These are phyloP conservation scores for Cercospora zeae-maydis DNA, from an alignment of 2,329 filamentous ascomycete species.

Conservation along the genomic window DNA sequence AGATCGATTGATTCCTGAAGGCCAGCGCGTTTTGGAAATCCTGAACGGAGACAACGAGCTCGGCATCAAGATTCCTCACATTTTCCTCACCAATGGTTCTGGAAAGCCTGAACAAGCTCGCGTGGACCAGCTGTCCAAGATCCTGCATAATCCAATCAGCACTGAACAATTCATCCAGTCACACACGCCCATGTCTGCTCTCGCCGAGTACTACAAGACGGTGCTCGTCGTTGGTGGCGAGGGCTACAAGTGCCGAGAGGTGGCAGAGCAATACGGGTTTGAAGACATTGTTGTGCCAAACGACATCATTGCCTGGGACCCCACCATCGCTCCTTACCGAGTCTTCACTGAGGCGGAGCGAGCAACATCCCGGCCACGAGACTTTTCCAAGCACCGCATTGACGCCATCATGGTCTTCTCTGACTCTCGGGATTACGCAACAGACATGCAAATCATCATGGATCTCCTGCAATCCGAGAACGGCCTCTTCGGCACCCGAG, in stretches of 20 bases:
- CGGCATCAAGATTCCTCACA: slow-evolving; percentile 72
- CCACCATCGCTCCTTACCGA: slow-evolving; percentile 65
- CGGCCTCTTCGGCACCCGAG: slow-evolving; percentile 61
- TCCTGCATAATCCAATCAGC: slow-evolving; percentile 61
- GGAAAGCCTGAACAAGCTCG: slow-evolving; percentile 66
- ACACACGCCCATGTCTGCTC: slow-evolving; percentile 72
- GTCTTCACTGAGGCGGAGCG: slow-evolving; percentile 66
- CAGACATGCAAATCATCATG: slow-evolving; percentile 73
- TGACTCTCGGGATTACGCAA: slow-evolving; percentile 69
- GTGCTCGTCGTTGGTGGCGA: slow-evolving; percentile 73
- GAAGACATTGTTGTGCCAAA: slow-evolving; percentile 69
- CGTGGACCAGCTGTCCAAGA: slow-evolving; percentile 63
- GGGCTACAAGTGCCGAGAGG: slow-evolving; percentile 69
- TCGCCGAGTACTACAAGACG: slow-evolving; percentile 72
- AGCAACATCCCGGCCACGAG: slow-evolving; percentile 62
- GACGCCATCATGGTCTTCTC: slow-evolving; percentile 73
- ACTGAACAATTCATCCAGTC: slow-evolving; percentile 75
- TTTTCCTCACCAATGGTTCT: slow-evolving; percentile 71
- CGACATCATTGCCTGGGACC: slow-evolving; percentile 68
- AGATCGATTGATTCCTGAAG: slow-evolving; percentile 66
- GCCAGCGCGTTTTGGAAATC: slow-evolving; percentile 63
- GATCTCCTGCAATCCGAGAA: slow-evolving; percentile 67
- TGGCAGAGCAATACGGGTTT: slow-evolving; percentile 71
- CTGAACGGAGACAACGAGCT: slow-evolving; percentile 73
- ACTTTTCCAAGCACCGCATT: slow-evolving; percentile 69